A percentile compares a stretch with the other conserved stretches of the same genome.
These are phyloP conservation scores for Apiosordaria backusii DNA, from an alignment of 495 filamentous ascomycete genomes.

Conservation along the genomic window DNA sequence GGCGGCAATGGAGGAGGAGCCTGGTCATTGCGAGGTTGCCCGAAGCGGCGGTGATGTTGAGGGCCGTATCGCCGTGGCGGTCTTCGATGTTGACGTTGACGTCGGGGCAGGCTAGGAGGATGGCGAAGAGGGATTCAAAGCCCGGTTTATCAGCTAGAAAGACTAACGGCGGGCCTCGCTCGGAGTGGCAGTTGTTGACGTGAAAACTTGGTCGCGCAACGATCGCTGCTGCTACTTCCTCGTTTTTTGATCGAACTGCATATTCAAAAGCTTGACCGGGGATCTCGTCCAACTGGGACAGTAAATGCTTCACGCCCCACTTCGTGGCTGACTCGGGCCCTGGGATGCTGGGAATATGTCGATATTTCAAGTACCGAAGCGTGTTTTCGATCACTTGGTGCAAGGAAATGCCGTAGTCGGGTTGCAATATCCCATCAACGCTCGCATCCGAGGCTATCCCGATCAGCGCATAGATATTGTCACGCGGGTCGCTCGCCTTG, in stretches of 20 bases:
- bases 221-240: not conserved
- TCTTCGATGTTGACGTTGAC: not conserved
- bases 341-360: not conserved
- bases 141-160: not conserved
- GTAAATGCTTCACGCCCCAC: not conserved
- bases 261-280: not conserved
- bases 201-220: not conserved
- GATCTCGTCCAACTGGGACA: not conserved
- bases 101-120: not conserved
- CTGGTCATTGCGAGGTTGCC: not conserved
- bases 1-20: not conserved
- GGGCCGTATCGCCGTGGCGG: not conserved
- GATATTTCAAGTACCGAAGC: not conserved
- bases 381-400: not conserved
- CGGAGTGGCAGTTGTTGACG: not conserved
- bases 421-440: not conserved
- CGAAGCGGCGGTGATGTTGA: not conserved
- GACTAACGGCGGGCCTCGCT: not conserved
- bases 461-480: constrained; percentile 37
- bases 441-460: constrained; percentile 27
- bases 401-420: constrained; percentile 1
- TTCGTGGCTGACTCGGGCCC: not conserved
- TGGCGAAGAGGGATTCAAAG: not conserved
- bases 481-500: constrained; percentile 30
- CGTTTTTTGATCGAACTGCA: not conserved